Base-by-base conservation (phyloP, 1,139 yeast species). In the Yamadazyma mexicana region DNA sequence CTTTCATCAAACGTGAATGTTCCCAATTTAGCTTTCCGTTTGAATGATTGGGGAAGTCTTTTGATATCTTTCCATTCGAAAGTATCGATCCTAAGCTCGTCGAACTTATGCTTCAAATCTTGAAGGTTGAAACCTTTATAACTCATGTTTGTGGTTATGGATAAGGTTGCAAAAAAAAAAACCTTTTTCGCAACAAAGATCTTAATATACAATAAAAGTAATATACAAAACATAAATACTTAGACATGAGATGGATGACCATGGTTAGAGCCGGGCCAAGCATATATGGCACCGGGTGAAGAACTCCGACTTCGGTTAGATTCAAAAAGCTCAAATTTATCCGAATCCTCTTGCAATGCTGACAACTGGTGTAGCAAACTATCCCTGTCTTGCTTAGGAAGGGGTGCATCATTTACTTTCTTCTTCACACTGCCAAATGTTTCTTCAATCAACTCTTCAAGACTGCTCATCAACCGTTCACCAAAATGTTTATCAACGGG, bases 211-310 rank as follows among this genome's bases (percentile, higher is more conserved):
- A 16, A 33, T 12, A 11, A 10, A 6, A 12, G 28, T 34, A 22
- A 22, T 34, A 34, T 15, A 34, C 27, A 31, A 15, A 31, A 30
- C 5, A 23, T 8, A 20, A 26, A 24, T 12, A n/a, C 12, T 25
- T 33, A 33, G 17, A 33, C 7, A 33, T 46, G 50, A 4, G 52
- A 73, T 7, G 86, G 86, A 53, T 81, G 87, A 0, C 84, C 83
- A 52, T 79, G 85, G 47, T 80, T 72, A 5, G 79, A 71, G 0
- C 86, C 85, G 0, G 87, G 87, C 87, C 87, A 81, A 0, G 87
- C 87, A 28, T 76, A 65, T 8, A 81, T 66, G 38, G 57, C 61
- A 39, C 71, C 74, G 1, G 72, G 72, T 5, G 66, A 62, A 1
- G 63, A 52, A 3, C 62, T 57, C 34, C 61, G 45, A 35, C 64